These are phyloP conservation scores for Aspergillus affinis DNA, from an alignment of 495 filamentous ascomycete species.

Conservation along the genomic window DNA sequence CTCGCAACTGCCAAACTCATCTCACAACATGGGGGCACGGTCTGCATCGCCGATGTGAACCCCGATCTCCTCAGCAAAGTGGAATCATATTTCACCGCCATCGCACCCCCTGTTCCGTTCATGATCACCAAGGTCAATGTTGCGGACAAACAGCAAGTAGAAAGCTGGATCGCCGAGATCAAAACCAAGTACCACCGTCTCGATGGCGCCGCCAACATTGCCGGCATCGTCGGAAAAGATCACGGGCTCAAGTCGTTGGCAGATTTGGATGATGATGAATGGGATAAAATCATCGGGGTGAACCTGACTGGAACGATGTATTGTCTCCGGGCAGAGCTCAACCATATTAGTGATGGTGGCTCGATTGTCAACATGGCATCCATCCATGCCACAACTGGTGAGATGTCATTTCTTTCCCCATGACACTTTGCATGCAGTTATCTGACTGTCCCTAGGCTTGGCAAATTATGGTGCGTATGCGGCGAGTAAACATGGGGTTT, in stretches of 20 bases:
- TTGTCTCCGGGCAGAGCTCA: constrained; percentile 4
- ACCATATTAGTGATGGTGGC: not conserved
- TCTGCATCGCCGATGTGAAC: constrained; percentile 6
- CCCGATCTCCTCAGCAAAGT: not conserved
- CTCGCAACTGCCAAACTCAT: constrained; percentile 1
- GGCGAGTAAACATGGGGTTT: constrained; percentile 1
- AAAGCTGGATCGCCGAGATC: not conserved
- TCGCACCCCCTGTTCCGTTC: not conserved
- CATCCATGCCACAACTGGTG: constrained; percentile 3
- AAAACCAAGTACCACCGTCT: not conserved
- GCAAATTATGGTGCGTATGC: not conserved
- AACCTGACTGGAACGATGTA: not conserved
- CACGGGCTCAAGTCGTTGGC: not conserved
- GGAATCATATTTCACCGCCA: not conserved
- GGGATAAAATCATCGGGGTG: not conserved
- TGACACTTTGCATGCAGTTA: too few relatives aligned
- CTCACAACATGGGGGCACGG: not conserved
- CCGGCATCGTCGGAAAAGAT: not conserved
- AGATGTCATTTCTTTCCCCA: too few relatives aligned
- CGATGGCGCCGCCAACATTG: constrained; percentile 2
- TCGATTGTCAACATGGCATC: not conserved
- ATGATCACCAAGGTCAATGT: not conserved
- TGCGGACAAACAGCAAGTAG: not conserved
- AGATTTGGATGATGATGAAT: not conserved
- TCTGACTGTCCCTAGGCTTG: too few relatives aligned